Evolutionary conservation across 2,329 filamentous ascomycete genomes (phyloP).

Genomic region (Drechslerella coelobrocha): DNA sequence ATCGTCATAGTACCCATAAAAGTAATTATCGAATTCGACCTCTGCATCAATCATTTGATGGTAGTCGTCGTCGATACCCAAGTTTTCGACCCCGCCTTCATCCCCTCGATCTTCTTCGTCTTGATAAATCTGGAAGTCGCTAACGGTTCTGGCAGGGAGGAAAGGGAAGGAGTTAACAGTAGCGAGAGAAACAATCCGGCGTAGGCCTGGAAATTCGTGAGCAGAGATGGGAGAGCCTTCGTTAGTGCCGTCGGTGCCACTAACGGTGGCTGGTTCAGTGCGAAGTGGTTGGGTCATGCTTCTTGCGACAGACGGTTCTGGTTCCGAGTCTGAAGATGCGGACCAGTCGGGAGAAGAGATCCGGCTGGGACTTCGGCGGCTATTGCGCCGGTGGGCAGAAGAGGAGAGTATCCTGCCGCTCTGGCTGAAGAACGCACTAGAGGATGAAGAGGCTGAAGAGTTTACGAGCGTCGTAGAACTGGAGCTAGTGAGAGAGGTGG

Average conservation of each 20-base stretch:
- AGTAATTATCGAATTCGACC: neutral
- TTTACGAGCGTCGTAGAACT: neutral
- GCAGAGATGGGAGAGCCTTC: neutral
- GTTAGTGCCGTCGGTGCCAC: neutral
- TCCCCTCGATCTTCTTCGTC: neutral
- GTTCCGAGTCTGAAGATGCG: conserved; percentile 24
- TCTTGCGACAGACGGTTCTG: neutral
- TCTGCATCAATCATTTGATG: neutral
- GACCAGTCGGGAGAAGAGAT: conserved; percentile 36
- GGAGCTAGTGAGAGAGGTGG: conserved; percentile 14
- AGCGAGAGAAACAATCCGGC: conserved; percentile 26
- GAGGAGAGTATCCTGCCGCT: conserved; percentile 2
- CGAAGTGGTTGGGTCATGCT: conserved; percentile 1
- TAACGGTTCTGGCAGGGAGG: conserved; percentile 3
- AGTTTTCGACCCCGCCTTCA: neutral
- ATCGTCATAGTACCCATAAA: neutral
- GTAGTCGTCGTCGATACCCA: neutral
- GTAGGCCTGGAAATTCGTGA: conserved; percentile 4
- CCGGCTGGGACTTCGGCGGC: neutral
- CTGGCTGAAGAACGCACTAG: neutral
- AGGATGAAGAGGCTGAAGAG: conserved; percentile 1
- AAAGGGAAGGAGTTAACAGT: conserved; percentile 36
- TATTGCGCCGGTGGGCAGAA: neutral
- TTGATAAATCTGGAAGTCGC: conserved; percentile 18
- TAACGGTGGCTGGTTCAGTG: neutral